Conservation (phyloP, 2,329 filamentous ascomycete genomes). For the Apiospora saccharicola region DNA sequence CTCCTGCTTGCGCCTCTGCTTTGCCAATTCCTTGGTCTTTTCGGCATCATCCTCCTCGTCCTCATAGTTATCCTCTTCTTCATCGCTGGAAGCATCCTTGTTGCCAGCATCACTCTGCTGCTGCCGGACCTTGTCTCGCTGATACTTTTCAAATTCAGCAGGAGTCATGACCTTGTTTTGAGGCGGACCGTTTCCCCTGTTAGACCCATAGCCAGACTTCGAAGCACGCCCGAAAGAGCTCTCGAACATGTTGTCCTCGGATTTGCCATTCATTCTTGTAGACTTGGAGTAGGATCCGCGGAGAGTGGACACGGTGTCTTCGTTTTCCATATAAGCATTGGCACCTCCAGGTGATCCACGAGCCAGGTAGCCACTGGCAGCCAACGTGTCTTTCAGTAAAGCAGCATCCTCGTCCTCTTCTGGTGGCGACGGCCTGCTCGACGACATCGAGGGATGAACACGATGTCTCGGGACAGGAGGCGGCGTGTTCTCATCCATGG, state of each 20-base stretch:
- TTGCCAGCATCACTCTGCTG: slow-evolving; percentile 47
- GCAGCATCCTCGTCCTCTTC: slow-evolving; percentile 61
- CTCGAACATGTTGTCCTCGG: slow-evolving; percentile 63
- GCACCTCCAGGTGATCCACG: slow-evolving; percentile 41
- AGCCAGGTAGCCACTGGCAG: slow-evolving; percentile 55
- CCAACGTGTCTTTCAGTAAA: slow-evolving; percentile 60
- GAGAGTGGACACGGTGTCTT: slow-evolving; percentile 45
- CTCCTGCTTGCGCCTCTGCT: slow-evolving; percentile 85
- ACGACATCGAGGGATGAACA: slow-evolving; percentile 32
- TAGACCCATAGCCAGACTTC: slow-evolving; percentile 45
- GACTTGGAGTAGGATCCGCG: slow-evolving; percentile 43
- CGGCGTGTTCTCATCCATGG: slow-evolving; percentile 46
- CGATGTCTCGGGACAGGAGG: slow-evolving; percentile 36
- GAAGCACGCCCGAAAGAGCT: slow-evolving; percentile 50
- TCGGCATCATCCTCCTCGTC: slow-evolving; percentile 79
- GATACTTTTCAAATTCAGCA: slow-evolving; percentile 84
- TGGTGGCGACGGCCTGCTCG: slow-evolving; percentile 38
- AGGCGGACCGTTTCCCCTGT: slow-evolving; percentile 44
- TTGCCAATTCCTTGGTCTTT: slow-evolving; percentile 74
- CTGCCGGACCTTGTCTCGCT: slow-evolving; percentile 74
- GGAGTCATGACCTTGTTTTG: slow-evolving; percentile 88
- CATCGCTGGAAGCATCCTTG: slow-evolving; percentile 49
- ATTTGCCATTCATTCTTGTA: slow-evolving; percentile 41
- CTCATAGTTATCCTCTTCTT: slow-evolving; percentile 62
- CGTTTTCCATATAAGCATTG: slow-evolving; percentile 42